These are phyloP conservation scores for Telopea speciosissima DNA, from an alignment of 177 flowering plant species.

Conservation along the genomic window DNA sequence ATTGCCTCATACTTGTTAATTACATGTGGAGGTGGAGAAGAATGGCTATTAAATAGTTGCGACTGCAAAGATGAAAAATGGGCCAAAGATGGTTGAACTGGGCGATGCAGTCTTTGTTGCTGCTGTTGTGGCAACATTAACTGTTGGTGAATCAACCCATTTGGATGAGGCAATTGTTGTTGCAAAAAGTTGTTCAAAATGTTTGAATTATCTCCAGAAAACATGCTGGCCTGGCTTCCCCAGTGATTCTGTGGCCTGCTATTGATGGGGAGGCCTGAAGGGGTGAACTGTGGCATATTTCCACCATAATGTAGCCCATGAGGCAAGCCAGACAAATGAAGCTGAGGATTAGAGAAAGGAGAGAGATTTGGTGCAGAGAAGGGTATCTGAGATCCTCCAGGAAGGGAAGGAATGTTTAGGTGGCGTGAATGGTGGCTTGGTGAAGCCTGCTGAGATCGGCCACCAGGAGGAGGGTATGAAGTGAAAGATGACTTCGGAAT, in stretches of 20 bases:
- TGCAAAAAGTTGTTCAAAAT: slow-evolving; percentile 33
- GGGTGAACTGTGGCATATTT: slow-evolving; percentile 32
- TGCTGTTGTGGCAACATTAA: slow-evolving; percentile 37
- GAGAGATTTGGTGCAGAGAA: slow-evolving; percentile 36
- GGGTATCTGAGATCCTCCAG: slow-evolving; percentile 36
- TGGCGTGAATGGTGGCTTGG: slow-evolving; percentile 32
- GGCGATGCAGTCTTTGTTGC: slow-evolving; percentile 42
- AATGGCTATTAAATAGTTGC: slow-evolving; percentile 35
- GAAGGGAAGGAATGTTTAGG: slow-evolving; percentile 28
- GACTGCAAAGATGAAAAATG: slow-evolving; percentile 42
- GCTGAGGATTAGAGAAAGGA: slow-evolving; percentile 31
- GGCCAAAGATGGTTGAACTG: slow-evolving; percentile 36
- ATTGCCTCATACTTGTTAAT: slow-evolving; percentile 34
- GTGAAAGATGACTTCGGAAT: slow-evolving; percentile 45
- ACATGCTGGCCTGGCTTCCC: slow-evolving; percentile 30
- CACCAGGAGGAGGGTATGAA: slow-evolving; percentile 54
- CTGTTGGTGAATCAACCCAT: slow-evolving; percentile 42
- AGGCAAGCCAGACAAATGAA: slow-evolving; percentile 31
- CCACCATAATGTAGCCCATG: slow-evolving; percentile 38
- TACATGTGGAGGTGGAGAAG: slow-evolving; percentile 35
- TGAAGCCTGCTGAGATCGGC: slow-evolving; percentile 30
- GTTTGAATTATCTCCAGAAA: slow-evolving; percentile 37
- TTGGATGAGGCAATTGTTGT: slow-evolving; percentile 42
- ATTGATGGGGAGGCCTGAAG: slow-evolving; percentile 25
- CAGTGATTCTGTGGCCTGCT: slow-evolving; percentile 36